Percentiles rank a stretch among this genome's conserved stretches.
phyloP scores from a whole-genome alignment of 176 grass and related monocot genomes.

The Ampelocalamus luodianensis region DNA sequence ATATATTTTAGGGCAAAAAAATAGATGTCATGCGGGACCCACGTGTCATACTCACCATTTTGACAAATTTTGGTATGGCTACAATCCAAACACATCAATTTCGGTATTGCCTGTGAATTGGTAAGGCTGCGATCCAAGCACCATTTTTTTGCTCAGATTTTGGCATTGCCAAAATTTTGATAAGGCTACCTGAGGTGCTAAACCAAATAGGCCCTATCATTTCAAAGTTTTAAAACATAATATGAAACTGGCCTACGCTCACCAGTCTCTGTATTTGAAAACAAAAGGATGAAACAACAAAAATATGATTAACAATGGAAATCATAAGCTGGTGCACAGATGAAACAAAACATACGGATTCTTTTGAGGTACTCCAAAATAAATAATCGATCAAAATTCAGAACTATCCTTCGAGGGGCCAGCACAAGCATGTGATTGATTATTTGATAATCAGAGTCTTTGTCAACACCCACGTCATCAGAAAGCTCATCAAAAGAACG shows the following conservation, averaged over 20 bases:
- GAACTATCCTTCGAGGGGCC: neutral
- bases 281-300: neutral
- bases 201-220: neutral
- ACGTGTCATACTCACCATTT: too few relatives aligned
- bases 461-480: slow-evolving; percentile 65
- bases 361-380: neutral
- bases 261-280: slow-evolving; percentile 13
- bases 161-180: too few relatives aligned
- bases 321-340: neutral
- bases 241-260: neutral
- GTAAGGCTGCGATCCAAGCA: too few relatives aligned
- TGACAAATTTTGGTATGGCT: too few relatives aligned
- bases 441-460: slow-evolving; percentile 64
- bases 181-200: too few relatives aligned
- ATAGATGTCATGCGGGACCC: too few relatives aligned
- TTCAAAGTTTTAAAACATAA: neutral
- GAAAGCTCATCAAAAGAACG: slow-evolving; percentile 78
- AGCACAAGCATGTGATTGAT: slow-evolving; percentile 1
- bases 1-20: too few relatives aligned
- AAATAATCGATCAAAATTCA: slow-evolving; percentile 31
- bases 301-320: neutral
- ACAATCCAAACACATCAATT: too few relatives aligned
- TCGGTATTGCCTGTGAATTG: too few relatives aligned
- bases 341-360: neutral
- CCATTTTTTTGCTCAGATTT: too few relatives aligned